These are phyloP conservation scores for Sporothrix euskadiensis DNA, from an alignment of 2,329 filamentous ascomycete genomes.

Conservation along the genomic window DNA sequence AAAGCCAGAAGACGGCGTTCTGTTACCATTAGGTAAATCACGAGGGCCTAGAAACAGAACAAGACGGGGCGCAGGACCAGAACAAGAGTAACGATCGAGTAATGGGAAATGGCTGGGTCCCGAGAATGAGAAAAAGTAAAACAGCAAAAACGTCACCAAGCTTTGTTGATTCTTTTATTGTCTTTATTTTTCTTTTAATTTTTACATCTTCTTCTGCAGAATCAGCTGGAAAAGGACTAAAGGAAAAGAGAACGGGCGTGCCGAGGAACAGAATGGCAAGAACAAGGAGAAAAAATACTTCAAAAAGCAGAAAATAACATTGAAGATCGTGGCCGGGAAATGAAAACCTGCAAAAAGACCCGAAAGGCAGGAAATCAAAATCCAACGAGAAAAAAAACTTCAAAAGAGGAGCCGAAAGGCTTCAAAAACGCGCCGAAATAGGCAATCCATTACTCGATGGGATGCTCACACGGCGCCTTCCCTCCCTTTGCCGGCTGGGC, in stretches of 20 bases:
- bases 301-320: neutral
- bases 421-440: constrained; percentile 13
- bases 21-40: neutral
- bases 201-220: neutral
- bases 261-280: neutral
- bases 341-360: neutral
- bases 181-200: neutral
- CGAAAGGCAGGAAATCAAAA: neutral
- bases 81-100: constrained; percentile 20
- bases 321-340: constrained; percentile 4
- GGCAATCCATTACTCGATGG: constrained; percentile 22
- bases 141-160: neutral
- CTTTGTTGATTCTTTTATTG: neutral
- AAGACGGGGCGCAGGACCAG: neutral
- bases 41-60: neutral
- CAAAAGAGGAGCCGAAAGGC: constrained; percentile 9
- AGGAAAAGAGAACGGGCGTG: constrained; percentile 2
- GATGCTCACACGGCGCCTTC: neutral
- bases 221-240: neutral
- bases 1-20: neutral
- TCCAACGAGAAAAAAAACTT: constrained; percentile 3
- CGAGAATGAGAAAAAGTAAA: neutral
- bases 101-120: constrained; percentile 18
- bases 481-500: neutral
- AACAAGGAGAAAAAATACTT: neutral